A percentile compares a stretch with the other conserved stretches of the same genome.
phyloP scores from a whole-genome alignment of 768 basidiomycete genomes.

The Melanogaster broomeanus region DNA sequence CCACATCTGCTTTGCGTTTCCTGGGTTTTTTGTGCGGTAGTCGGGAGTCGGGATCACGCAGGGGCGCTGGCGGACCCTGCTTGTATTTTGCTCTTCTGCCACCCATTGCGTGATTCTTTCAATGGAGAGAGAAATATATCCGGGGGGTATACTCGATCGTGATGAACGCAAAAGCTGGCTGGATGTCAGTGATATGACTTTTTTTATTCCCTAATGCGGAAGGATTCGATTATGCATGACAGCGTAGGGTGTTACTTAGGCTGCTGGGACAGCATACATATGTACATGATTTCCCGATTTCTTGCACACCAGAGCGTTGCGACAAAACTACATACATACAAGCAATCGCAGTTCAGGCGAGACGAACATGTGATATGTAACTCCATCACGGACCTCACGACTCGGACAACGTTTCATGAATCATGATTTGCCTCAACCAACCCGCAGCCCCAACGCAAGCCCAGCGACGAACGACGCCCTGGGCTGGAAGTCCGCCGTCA shows the following conservation, averaged over 20 bases:
- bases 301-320: too few species aligned
- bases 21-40: slow-evolving; percentile 59
- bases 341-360: too few species aligned
- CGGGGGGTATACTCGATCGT: background rate
- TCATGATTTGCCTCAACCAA: slow-evolving; percentile 56
- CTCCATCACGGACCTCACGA: too few species aligned
- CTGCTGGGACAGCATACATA: too few species aligned
- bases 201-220: slow-evolving; percentile 31
- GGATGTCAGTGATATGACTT: background rate
- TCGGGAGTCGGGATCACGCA: slow-evolving; percentile 39
- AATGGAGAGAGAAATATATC: slow-evolving; percentile 14
- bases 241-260: too few species aligned
- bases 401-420: too few species aligned
- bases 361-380: too few species aligned
- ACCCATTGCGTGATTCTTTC: slow-evolving; percentile 60
- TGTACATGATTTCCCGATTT: too few species aligned
- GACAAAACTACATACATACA: too few species aligned
- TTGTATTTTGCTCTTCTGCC: slow-evolving; percentile 86
- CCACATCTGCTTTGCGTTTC: slow-evolving; percentile 69
- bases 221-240: background rate
- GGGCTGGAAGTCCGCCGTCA: slow-evolving; percentile 92
- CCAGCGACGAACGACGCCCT: slow-evolving; percentile 88
- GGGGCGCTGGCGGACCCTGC: slow-evolving; percentile 67
- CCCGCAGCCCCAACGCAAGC: slow-evolving; percentile 73
- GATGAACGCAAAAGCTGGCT: slow-evolving; percentile 9